Conservation (phyloP, 2,329 filamentous ascomycete genomes). For the Biscogniauxia sp. region DNA sequence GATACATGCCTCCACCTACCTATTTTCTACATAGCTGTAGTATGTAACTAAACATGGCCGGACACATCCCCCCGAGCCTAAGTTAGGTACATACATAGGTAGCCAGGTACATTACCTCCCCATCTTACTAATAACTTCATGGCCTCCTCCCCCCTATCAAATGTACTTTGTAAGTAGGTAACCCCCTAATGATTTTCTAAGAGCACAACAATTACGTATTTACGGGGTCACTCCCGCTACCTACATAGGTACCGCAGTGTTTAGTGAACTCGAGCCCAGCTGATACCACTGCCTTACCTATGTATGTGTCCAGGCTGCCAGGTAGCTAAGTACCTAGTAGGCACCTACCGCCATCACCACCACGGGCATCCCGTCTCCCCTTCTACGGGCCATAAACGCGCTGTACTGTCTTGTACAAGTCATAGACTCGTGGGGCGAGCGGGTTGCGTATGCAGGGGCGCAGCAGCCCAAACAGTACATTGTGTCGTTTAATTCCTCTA, state of each 20-base stretch:
- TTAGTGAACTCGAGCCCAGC: no score
- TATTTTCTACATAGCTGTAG: not conserved
- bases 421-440: constrained; percentile 20
- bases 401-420: constrained; percentile 6
- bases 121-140: not conserved
- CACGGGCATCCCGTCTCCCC: constrained; percentile 28
- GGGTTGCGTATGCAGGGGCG: constrained; percentile 29
- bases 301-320: no score
- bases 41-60: not conserved
- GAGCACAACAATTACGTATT: not conserved
- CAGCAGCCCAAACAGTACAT: constrained; percentile 12
- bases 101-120: not conserved
- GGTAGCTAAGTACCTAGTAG: not conserved
- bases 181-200: not conserved
- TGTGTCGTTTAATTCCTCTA: not conserved
- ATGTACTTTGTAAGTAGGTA: no score
- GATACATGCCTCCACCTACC: not conserved
- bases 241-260: no score
- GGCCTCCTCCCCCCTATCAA: no score
- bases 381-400: constrained; percentile 14
- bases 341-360: constrained; percentile 12
- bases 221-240: not conserved
- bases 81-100: no score
- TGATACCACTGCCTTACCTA: no score
- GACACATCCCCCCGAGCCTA: no score